Conservation (phyloP, 345 rosid species). For the Dipteronia dyeriana region DNA sequence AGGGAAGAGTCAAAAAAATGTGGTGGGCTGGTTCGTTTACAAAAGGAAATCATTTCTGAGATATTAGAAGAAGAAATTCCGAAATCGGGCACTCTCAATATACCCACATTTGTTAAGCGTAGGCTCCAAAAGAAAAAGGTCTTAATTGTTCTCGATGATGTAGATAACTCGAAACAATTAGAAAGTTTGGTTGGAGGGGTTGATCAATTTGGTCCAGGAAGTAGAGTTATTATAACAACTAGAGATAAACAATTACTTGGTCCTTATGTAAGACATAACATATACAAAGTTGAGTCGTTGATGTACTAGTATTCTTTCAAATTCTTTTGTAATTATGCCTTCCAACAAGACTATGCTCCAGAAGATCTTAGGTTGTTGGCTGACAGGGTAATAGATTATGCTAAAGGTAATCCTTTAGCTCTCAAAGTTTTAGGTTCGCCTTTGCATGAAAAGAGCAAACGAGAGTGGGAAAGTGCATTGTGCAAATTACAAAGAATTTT, state of each 20-base stretch:
- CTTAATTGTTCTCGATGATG: conserved; percentile 1
- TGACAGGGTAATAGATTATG: neutral
- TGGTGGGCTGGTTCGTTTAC: neutral
- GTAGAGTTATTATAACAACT: neutral
- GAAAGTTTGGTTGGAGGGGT: neutral
- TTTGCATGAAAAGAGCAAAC: neutral
- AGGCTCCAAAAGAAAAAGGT: neutral
- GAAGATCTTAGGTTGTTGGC: neutral
- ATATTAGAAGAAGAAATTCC: neutral
- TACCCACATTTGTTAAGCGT: neutral
- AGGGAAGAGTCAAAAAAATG: neutral
- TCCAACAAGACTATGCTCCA: neutral
- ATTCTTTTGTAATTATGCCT: neutral
- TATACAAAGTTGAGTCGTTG: neutral
- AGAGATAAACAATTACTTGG: neutral
- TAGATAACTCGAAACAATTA: neutral
- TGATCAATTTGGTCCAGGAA: neutral
- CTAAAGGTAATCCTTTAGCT: neutral
- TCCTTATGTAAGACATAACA: neutral
- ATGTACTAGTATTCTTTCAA: neutral
- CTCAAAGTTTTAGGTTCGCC: neutral
- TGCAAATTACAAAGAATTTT: neutral
- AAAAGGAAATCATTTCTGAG: neutral
- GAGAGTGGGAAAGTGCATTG: neutral
- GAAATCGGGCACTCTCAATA: neutral